These are phyloP conservation scores for Pleoardoris graminearum DNA, from an alignment of 2,329 filamentous ascomycete species.

Conservation along the genomic window DNA sequence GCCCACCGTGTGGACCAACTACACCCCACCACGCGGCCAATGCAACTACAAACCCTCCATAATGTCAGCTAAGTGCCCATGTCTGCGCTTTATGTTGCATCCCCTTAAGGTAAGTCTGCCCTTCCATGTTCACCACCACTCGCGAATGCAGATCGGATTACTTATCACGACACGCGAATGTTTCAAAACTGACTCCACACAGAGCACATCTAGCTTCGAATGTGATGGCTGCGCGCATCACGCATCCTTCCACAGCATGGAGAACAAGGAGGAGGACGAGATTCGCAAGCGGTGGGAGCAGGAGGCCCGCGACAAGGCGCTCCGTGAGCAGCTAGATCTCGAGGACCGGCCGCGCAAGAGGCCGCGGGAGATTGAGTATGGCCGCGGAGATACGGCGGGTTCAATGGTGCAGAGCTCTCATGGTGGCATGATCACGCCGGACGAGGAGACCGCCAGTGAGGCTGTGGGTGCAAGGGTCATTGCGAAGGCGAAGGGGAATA, in stretches of 20 bases:
- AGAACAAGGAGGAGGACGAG: slow-evolving; percentile 55
- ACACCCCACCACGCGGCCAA: slow-evolving; percentile 54
- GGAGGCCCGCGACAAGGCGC: slow-evolving; percentile 39
- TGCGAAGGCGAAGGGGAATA: slow-evolving; percentile 13
- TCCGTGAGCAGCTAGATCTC: slow-evolving; percentile 16
- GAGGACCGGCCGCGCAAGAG: slow-evolving; percentile 33
- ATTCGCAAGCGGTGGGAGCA: slow-evolving; percentile 51
- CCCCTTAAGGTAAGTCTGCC: slow-evolving; percentile 53
- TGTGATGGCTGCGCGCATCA: slow-evolving; percentile 61
- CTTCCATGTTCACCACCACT: background rate
- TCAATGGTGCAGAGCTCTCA: background rate
- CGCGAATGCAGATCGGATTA: slow-evolving; percentile 4
- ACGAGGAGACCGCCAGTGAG: slow-evolving; percentile 12
- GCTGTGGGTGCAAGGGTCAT: slow-evolving; percentile 7
- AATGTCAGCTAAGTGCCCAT: slow-evolving; percentile 54
- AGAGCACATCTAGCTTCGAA: slow-evolving; percentile 56
- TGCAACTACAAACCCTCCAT: slow-evolving; percentile 56
- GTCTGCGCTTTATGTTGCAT: slow-evolving; percentile 61
- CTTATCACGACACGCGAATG: background rate
- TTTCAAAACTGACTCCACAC: slow-evolving; percentile 9
- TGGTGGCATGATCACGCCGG: slow-evolving; percentile 11
- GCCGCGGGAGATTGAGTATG: slow-evolving; percentile 30
- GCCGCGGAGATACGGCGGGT: background rate
- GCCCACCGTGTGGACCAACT: slow-evolving; percentile 54
- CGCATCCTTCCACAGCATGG: slow-evolving; percentile 58